These are phyloP conservation scores for Metschnikowia henanensis DNA, from an alignment of 805 yeast genomes.

Conservation along the genomic window DNA sequence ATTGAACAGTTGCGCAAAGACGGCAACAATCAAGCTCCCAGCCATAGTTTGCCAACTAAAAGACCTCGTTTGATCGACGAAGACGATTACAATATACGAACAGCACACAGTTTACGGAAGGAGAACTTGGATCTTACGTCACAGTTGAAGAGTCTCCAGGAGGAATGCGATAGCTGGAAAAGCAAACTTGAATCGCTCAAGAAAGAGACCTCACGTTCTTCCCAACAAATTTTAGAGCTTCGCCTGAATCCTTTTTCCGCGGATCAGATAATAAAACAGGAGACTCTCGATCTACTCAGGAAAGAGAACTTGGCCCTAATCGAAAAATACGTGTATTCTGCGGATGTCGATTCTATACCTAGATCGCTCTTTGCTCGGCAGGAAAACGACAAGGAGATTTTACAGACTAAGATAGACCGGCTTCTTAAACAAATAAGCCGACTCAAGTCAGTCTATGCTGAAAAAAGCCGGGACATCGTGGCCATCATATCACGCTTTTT, in stretches of 20 bases:
- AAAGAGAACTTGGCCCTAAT: constrained; percentile 61
- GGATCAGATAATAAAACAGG: constrained; percentile 60
- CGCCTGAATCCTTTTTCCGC: constrained; percentile 62
- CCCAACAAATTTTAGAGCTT: constrained; percentile 54
- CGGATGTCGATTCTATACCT: constrained; percentile 46
- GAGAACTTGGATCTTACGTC: constrained; percentile 41
- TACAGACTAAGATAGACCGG: constrained; percentile 48
- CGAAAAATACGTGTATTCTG: constrained; percentile 21
- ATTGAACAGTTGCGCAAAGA: constrained; percentile 44
- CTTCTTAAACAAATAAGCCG: constrained; percentile 53
- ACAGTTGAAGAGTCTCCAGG: constrained; percentile 36
- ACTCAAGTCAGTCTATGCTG: constrained; percentile 55
- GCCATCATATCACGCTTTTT: constrained; percentile 64
- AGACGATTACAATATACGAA: constrained; percentile 5
- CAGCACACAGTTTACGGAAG: constrained; percentile 35
- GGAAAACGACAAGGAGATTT: constrained; percentile 49
- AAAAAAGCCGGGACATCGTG: constrained; percentile 70
- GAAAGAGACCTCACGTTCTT: constrained; percentile 19
- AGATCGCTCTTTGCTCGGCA: constrained; percentile 62
- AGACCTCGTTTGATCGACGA: constrained; percentile 28
- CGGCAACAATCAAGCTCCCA: constrained; percentile 6
- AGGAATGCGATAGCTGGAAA: constrained; percentile 34
- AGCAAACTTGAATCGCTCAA: constrained; percentile 32
- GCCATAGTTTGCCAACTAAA: constrained; percentile 20
- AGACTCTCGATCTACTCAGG: constrained; percentile 49